Evolutionary conservation across 2,329 filamentous ascomycete species (phyloP).

Genomic region (Onygenales sp.): DNA sequence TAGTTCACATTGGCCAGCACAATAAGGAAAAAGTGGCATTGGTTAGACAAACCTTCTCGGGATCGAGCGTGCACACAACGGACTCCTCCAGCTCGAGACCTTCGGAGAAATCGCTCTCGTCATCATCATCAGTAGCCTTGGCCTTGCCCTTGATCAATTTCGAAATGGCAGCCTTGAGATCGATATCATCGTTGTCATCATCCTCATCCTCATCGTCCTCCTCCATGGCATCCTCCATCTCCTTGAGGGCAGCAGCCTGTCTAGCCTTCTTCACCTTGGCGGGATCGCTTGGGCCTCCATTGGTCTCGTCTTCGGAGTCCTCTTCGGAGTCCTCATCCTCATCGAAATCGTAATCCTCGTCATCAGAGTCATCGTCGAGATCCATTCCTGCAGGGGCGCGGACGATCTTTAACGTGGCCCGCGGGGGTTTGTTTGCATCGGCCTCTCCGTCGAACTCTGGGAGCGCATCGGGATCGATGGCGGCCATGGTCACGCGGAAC

Average conservation of each 20-base stretch:
- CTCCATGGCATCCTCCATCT: conserved; percentile 59
- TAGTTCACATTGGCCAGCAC: neutral
- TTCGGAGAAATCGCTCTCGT: conserved; percentile 49
- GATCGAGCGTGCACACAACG: conserved; percentile 91
- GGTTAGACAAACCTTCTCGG: conserved; percentile 61
- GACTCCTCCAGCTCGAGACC: conserved; percentile 71
- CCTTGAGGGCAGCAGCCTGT: conserved; percentile 65
- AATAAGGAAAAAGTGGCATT: neutral
- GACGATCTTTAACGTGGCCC: conserved; percentile 85
- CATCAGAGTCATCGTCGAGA: conserved; percentile 51
- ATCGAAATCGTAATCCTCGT: conserved; percentile 53
- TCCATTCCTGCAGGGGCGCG: conserved; percentile 56
- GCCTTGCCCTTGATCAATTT: conserved; percentile 58
- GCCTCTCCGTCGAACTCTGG: conserved; percentile 56
- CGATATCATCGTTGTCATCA: conserved; percentile 60
- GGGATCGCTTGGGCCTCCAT: conserved; percentile 86
- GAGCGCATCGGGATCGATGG: conserved; percentile 78
- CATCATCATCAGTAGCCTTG: conserved; percentile 59
- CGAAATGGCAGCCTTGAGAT: conserved; percentile 38
- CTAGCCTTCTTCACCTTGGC: conserved; percentile 80
- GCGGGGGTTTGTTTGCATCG: conserved; percentile 53
- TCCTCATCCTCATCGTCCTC: conserved; percentile 48
- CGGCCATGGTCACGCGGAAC: conserved; percentile 98
- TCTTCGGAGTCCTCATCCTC: conserved; percentile 46
- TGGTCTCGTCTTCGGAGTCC: conserved; percentile 56